Evolutionary conservation across 768 basidiomycete species (phyloP).

Genomic region (Lactarius evosmus): DNA sequence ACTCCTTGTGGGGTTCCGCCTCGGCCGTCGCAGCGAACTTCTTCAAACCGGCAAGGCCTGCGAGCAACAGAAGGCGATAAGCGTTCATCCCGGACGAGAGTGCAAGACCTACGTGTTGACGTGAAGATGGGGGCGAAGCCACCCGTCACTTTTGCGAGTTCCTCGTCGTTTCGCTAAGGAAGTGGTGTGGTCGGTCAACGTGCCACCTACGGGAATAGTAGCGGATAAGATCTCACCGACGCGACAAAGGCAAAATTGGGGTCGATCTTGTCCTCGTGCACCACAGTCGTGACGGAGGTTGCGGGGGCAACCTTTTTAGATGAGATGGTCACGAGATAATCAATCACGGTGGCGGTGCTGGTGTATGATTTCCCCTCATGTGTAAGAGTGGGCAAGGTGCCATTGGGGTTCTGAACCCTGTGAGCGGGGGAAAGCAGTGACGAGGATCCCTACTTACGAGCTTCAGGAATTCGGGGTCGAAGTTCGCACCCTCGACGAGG

Average conservation of each 20-base stretch:
- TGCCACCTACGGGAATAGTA: neutral
- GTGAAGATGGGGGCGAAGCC: conserved; percentile 39
- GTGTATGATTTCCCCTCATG: conserved; percentile 32
- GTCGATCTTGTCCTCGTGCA: conserved; percentile 47
- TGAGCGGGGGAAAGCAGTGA: neutral
- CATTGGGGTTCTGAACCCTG: conserved; percentile 23
- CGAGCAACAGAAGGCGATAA: neutral
- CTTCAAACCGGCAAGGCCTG: conserved; percentile 45
- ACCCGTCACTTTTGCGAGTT: conserved; percentile 39
- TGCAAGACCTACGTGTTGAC: conserved; percentile 39
- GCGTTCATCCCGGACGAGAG: neutral
- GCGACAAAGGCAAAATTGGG: conserved; percentile 51
- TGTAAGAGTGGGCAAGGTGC: conserved; percentile 17
- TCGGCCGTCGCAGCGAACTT: conserved; percentile 37
- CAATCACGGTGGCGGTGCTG: conserved; percentile 42
- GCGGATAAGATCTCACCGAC: conserved; percentile 34
- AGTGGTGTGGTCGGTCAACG: neutral
- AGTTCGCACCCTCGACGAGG: conserved; percentile 48
- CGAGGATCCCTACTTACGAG: conserved; percentile 33
- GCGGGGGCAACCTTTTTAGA: conserved; percentile 37
- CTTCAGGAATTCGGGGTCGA: conserved; percentile 44
- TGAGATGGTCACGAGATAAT: conserved; percentile 42
- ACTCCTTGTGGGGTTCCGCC: conserved; percentile 39
- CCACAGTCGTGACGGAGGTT: conserved; percentile 37
- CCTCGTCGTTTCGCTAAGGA: conserved; percentile 44